phyloP scores from a whole-genome alignment of 2,329 filamentous ascomycete species.

The Botrytis galanthina region DNA sequence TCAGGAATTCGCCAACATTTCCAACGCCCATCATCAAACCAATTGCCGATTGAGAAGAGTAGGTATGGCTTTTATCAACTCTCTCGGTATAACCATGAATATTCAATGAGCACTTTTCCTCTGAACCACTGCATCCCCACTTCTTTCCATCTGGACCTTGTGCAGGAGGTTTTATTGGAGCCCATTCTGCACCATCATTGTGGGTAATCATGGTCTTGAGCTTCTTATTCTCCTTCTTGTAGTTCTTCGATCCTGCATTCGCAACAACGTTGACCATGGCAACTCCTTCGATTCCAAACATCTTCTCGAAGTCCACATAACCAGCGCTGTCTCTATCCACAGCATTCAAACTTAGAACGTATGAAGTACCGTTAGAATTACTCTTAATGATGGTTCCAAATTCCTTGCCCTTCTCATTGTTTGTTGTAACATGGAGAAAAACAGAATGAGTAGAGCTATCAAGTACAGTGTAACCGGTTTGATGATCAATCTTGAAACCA shows the following conservation, averaged over 20 bases:
- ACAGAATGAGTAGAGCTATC: conserved; percentile 93
- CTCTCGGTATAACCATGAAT: conserved; percentile 96
- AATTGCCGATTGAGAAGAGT: conserved; percentile 81
- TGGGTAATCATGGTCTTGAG: conserved; percentile 91
- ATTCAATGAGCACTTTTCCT: conserved; percentile 78
- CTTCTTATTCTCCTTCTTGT: conserved; percentile 67
- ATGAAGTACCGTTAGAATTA: conserved; percentile 96
- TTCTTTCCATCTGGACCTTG: conserved; percentile 69
- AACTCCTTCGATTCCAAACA: conserved; percentile 87
- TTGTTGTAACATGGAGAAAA: conserved; percentile 88
- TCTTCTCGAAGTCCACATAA: conserved; percentile 95
- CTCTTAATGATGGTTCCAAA: conserved; percentile 94
- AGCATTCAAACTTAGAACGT: conserved; percentile 75
- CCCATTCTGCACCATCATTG: conserved; percentile 92
- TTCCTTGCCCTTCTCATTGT: conserved; percentile 59
- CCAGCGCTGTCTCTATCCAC: conserved; percentile 77
- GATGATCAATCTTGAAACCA: conserved; percentile 75
- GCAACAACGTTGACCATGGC: conserved; percentile 80
- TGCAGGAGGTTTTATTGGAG: conserved; percentile 67
- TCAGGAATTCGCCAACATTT: conserved; percentile 69
- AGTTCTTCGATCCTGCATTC: conserved; percentile 59
- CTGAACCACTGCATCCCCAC: conserved; percentile 64
- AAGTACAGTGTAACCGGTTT: conserved; percentile 85
- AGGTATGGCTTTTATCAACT: conserved; percentile 76
- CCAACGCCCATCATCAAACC: conserved; percentile 89